A percentile compares a stretch with the other conserved stretches of the same genome.
These are phyloP conservation scores for Cladorrhinum sp. DNA, from an alignment of 2,329 filamentous ascomycete species.

Conservation along the genomic window DNA sequence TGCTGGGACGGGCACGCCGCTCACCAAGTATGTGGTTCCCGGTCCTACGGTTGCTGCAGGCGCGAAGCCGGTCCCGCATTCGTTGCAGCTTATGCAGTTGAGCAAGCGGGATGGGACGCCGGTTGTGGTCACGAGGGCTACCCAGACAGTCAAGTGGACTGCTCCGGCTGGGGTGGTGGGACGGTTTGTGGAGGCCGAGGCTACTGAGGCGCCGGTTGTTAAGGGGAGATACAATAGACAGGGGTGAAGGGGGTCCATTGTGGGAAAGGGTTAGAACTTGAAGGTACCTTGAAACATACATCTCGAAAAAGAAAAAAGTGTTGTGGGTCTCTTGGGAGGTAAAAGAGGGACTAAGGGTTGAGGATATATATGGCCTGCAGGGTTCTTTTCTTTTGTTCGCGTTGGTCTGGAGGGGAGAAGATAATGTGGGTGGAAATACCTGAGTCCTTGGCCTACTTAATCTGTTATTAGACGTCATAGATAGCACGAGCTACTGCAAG, in stretches of 20 bases:
- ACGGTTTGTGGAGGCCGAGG: background rate
- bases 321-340: too few species aligned
- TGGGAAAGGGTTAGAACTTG: background rate
- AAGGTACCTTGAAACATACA: too few species aligned
- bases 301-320: too few species aligned
- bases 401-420: too few species aligned
- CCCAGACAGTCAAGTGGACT: conserved; percentile 22
- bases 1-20: background rate
- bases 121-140: conserved; percentile 24
- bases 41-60: conserved; percentile 29
- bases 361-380: too few species aligned
- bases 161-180: background rate
- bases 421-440: too few species aligned
- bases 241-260: background rate
- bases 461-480: too few species aligned
- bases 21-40: conserved; percentile 28
- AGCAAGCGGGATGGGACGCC: conserved; percentile 26
- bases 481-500: too few species aligned
- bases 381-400: too few species aligned
- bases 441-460: too few species aligned
- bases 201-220: background rate
- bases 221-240: conserved; percentile 13
- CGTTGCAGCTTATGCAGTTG: conserved; percentile 22
- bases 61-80: conserved; percentile 28
- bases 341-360: too few species aligned